Evolutionary conservation across 805 yeast species (phyloP).

Genomic region (Schwanniomyces vanrijiae): DNA sequence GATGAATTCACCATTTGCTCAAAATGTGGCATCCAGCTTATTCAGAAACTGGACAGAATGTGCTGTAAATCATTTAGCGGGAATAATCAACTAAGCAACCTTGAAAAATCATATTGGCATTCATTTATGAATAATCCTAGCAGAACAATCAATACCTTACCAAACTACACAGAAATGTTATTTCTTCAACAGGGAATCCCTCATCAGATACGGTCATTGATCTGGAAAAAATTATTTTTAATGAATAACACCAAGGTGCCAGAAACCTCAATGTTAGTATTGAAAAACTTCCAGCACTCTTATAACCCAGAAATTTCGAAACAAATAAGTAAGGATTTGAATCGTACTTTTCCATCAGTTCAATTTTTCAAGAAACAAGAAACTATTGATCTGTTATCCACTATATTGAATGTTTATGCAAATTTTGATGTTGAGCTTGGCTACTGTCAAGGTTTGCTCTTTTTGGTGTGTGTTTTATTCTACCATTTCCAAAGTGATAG

Average conservation of each 20-base stretch:
- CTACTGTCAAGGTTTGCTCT: constrained; percentile 67
- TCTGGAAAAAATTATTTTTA: constrained; percentile 44
- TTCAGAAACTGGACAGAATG: constrained; percentile 6
- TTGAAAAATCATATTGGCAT: constrained; percentile 45
- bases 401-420: constrained; percentile 59
- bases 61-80: constrained; percentile 20
- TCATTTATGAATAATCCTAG: constrained; percentile 44
- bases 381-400: constrained; percentile 49
- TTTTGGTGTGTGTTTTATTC: constrained; percentile 58
- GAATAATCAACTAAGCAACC: constrained; percentile 9
- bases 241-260: constrained; percentile 32
- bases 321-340: constrained; percentile 57
- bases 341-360: constrained; percentile 59
- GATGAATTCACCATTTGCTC: constrained; percentile 35
- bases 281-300: constrained; percentile 42
- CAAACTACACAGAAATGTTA: constrained; percentile 47
- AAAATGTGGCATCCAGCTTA: constrained; percentile 26
- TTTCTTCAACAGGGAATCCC: constrained; percentile 47
- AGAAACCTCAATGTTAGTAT: constrained; percentile 31
- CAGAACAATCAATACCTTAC: constrained; percentile 45
- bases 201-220: constrained; percentile 37
- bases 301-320: constrained; percentile 37
- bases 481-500: constrained; percentile 33
- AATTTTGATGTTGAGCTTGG: constrained; percentile 66
- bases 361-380: constrained; percentile 44